These are phyloP conservation scores for Gomphus bonarii DNA, from an alignment of 1,284 basidiomycete genomes.

Conservation along the genomic window DNA sequence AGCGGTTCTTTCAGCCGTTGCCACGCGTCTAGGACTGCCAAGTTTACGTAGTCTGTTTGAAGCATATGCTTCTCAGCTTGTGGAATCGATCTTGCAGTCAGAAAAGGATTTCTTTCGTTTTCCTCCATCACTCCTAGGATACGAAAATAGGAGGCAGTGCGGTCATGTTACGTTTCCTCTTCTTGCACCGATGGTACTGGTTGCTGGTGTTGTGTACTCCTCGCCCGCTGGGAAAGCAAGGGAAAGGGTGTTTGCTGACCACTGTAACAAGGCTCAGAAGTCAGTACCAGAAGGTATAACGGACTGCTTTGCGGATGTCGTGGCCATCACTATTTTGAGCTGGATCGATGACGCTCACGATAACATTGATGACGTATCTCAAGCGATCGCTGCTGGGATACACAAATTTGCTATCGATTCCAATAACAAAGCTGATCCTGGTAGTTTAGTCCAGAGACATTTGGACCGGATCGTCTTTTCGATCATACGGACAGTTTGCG, in stretches of 20 bases:
- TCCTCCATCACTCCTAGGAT: constrained; percentile 66
- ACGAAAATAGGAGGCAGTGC: constrained; percentile 45
- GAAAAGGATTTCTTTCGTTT: constrained; percentile 51
- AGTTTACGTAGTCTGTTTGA: constrained; percentile 63
- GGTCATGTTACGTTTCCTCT: constrained; percentile 50
- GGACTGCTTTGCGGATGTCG: constrained; percentile 62
- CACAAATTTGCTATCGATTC: not conserved
- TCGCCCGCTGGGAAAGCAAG: constrained; percentile 27
- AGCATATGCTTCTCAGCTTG: constrained; percentile 72
- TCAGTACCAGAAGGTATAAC: constrained; percentile 40
- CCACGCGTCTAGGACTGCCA: constrained; percentile 59
- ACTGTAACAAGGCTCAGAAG: constrained; percentile 54
- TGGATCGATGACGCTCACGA: constrained; percentile 31
- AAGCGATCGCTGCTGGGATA: not conserved
- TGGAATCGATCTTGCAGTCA: constrained; percentile 46
- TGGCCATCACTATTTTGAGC: constrained; percentile 50
- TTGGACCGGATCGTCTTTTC: constrained; percentile 46
- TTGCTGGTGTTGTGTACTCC: constrained; percentile 23
- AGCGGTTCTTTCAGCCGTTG: constrained; percentile 51
- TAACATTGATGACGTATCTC: constrained; percentile 8
- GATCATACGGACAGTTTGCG: constrained; percentile 49
- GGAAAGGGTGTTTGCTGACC: constrained; percentile 41
- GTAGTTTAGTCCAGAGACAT: constrained; percentile 28
- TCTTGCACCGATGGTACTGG: constrained; percentile 52
- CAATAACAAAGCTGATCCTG: not conserved